Percentiles rank a stretch among this genome's conserved stretches.
phyloP scores from a whole-genome alignment of 768 basidiomycete species.

The Pleurotus cornucopiae region DNA sequence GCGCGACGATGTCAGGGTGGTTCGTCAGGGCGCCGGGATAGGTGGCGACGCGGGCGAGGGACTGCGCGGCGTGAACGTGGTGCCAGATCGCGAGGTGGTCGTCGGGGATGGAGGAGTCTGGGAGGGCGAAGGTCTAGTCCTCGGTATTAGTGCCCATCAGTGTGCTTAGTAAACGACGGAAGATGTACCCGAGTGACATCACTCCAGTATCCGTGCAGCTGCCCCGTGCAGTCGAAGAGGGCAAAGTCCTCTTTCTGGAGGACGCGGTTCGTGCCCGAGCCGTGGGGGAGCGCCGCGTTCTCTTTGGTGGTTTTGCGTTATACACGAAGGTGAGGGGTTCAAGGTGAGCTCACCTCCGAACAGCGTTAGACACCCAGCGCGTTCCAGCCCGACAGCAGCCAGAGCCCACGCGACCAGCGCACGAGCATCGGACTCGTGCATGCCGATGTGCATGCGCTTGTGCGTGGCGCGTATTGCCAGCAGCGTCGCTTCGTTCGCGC shows the following conservation, averaged over 20 bases:
- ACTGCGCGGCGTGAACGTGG: conserved; percentile 61
- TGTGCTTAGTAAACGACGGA: not conserved
- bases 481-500: conserved; percentile 80
- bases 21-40: conserved; percentile 43
- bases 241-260: conserved; percentile 58
- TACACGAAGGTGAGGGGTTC: not conserved
- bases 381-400: conserved; percentile 50
- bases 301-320: conserved; percentile 34
- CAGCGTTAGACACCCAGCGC: conserved; percentile 59
- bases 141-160: too few species aligned
- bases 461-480: conserved; percentile 68
- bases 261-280: conserved; percentile 64
- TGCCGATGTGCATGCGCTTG: conserved; percentile 59
- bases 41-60: conserved; percentile 43
- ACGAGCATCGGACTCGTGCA: conserved; percentile 68
- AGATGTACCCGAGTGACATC: conserved; percentile 71
- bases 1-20: conserved; percentile 62
- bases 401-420: conserved; percentile 56
- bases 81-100: conserved; percentile 60
- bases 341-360: conserved; percentile 58
- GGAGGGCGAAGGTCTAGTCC: conserved; percentile 60
- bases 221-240: conserved; percentile 71
- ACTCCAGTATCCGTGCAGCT: conserved; percentile 69
- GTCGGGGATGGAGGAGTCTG: conserved; percentile 47
- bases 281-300: conserved; percentile 85